Conservation (phyloP, 2,329 filamentous ascomycete species). For the Beauveria sp. region DNA sequence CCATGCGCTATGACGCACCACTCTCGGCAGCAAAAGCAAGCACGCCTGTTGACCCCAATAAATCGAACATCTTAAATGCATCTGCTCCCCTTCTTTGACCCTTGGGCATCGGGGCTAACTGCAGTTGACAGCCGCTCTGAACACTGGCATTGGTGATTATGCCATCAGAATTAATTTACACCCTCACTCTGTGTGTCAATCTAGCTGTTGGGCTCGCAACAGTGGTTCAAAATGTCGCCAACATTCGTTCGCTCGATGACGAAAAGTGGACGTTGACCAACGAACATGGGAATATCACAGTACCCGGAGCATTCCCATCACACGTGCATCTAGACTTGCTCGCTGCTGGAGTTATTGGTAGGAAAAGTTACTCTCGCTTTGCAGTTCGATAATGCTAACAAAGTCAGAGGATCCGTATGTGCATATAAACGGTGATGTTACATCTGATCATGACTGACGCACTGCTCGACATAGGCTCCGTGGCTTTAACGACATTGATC, state of each 20-base stretch:
- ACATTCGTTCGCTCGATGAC: background rate
- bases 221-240: background rate
- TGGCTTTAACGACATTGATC: conserved; percentile 51
- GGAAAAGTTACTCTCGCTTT: conserved; percentile 19
- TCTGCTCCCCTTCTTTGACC: background rate
- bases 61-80: background rate
- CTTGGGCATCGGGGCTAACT: background rate
- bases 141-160: background rate
- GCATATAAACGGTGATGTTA: background rate
- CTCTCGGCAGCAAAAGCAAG: background rate
- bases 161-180: background rate
- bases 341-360: conserved; percentile 42
- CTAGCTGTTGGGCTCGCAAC: background rate
- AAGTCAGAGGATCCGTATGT: background rate
- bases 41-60: background rate
- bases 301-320: conserved; percentile 48
- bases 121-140: background rate
- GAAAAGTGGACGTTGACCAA: conserved; percentile 6
- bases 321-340: conserved; percentile 53
- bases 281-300: conserved; percentile 19
- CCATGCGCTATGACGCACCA: background rate
- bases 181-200: background rate
- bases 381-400: background rate
- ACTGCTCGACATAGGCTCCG: background rate
- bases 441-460: background rate